Evolutionary conservation across 2,329 filamentous ascomycete species (phyloP).

Genomic region (Trichoderma koningii): DNA sequence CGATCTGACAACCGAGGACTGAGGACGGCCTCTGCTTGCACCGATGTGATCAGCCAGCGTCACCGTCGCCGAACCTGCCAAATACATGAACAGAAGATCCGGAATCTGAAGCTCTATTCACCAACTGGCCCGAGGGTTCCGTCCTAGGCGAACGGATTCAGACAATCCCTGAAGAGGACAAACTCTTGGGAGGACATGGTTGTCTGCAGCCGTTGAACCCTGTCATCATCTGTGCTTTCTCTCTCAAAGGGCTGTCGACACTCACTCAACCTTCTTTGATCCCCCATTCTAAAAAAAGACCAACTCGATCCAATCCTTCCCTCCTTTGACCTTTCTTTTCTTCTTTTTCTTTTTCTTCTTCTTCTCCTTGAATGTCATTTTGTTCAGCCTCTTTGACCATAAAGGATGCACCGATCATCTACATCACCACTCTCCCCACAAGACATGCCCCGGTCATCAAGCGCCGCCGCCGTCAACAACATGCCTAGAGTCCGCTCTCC

Average conservation of each 20-base stretch:
- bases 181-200: conserved; percentile 5
- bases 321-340: background rate
- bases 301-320: background rate
- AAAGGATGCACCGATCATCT: conserved; percentile 21
- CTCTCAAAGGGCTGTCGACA: conserved; percentile 4
- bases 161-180: background rate
- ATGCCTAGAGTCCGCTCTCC: conserved; percentile 16
- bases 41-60: conserved; percentile 10
- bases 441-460: conserved; percentile 22
- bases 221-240: conserved; percentile 6
- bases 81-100: background rate
- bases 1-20: conserved; percentile 16
- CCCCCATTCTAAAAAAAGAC: background rate
- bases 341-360: background rate
- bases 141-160: background rate
- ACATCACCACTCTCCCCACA: conserved; percentile 14
- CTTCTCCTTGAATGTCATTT: conserved; percentile 9
- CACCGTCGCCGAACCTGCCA: conserved; percentile 1
- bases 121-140: conserved; percentile 15
- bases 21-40: conserved; percentile 16
- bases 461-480: conserved; percentile 13
- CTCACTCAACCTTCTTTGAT: conserved; percentile 19
- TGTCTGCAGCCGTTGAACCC: conserved; percentile 11
- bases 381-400: conserved; percentile 6
- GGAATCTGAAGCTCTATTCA: conserved; percentile 2